Conservation (phyloP, 805 yeast species). For the Soucietia sequanensis region DNA sequence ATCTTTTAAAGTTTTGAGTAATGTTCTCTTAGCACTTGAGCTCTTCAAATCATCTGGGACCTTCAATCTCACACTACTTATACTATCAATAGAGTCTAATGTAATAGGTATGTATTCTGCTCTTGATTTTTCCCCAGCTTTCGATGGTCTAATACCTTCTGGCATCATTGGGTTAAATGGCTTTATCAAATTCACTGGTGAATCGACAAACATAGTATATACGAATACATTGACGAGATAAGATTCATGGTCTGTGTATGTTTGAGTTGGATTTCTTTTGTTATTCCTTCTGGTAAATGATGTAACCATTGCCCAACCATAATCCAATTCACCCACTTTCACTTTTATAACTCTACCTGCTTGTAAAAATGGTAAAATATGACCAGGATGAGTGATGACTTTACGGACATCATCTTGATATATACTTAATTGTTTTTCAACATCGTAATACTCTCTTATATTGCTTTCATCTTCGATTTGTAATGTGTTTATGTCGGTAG, state of each 20-base stretch:
- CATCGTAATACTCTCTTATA: slow-evolving; percentile 79
- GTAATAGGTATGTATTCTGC: slow-evolving; percentile 85
- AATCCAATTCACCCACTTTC: slow-evolving; percentile 59
- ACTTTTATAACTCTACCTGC: slow-evolving; percentile 83
- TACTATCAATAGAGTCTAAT: slow-evolving; percentile 65
- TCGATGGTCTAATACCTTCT: slow-evolving; percentile 85
- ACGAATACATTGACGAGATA: slow-evolving; percentile 85
- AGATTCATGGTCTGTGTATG: slow-evolving; percentile 81
- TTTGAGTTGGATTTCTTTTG: slow-evolving; percentile 56
- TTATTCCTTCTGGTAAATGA: slow-evolving; percentile 68
- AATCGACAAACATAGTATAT: slow-evolving; percentile 70
- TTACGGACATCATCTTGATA: slow-evolving; percentile 77
- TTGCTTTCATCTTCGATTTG: slow-evolving; percentile 70
- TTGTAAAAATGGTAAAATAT: slow-evolving; percentile 78
- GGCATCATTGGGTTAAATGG: slow-evolving; percentile 77
- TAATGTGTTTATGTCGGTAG: slow-evolving; percentile 46
- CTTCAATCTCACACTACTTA: slow-evolving; percentile 78
- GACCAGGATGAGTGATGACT: slow-evolving; percentile 88
- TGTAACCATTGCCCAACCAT: slow-evolving; percentile 96
- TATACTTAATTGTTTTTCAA: slow-evolving; percentile 64
- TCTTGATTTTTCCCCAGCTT: slow-evolving; percentile 64
- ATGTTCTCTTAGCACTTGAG: slow-evolving; percentile 56
- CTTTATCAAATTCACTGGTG: slow-evolving; percentile 81
- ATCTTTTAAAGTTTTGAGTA: slow-evolving; percentile 72
- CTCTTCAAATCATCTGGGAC: slow-evolving; percentile 74